phyloP scores from a whole-genome alignment of 2,329 filamentous ascomycete genomes.

The Xylariaceae sp. region DNA sequence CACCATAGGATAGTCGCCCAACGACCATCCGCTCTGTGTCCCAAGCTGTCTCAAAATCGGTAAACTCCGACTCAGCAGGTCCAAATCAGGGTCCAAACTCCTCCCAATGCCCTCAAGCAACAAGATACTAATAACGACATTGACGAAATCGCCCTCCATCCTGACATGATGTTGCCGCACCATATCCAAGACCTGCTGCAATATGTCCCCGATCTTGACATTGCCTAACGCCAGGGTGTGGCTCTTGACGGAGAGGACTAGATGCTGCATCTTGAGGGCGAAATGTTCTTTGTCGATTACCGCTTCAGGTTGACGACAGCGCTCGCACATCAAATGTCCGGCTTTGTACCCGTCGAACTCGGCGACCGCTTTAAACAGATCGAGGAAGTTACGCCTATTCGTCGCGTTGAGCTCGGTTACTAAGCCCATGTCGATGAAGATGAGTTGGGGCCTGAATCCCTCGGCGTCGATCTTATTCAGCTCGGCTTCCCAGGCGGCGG shows the following conservation, averaged over 20 bases:
- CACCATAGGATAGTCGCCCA: constrained; percentile 78
- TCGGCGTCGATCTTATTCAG: constrained; percentile 76
- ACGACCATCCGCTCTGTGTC: constrained; percentile 65
- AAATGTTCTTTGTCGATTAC: constrained; percentile 89
- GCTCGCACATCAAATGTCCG: constrained; percentile 91
- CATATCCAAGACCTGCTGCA: constrained; percentile 88
- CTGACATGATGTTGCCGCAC: constrained; percentile 89
- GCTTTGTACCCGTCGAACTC: constrained; percentile 97
- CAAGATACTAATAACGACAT: constrained; percentile 92
- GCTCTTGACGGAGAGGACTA: constrained; percentile 86
- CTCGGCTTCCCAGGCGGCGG: constrained; percentile 67
- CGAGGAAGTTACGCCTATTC: constrained; percentile 88
- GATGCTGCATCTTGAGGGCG: constrained; percentile 92
- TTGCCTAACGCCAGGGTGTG: constrained; percentile 87
- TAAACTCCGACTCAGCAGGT: constrained; percentile 79
- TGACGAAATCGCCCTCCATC: constrained; percentile 95
- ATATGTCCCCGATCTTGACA: constrained; percentile 91
- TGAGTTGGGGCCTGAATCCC: constrained; percentile 87
- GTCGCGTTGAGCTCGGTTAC: constrained; percentile 87
- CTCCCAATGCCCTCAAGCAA: constrained; percentile 92
- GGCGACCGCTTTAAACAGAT: constrained; percentile 90
- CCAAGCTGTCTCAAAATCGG: constrained; percentile 88
- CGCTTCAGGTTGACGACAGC: constrained; percentile 85
- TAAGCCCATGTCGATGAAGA: constrained; percentile 95
- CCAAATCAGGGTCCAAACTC: constrained; percentile 78